Evolutionary conservation across 352 stramenopile species (phyloP).

Genomic region (Globisporangium viniferum): DNA sequence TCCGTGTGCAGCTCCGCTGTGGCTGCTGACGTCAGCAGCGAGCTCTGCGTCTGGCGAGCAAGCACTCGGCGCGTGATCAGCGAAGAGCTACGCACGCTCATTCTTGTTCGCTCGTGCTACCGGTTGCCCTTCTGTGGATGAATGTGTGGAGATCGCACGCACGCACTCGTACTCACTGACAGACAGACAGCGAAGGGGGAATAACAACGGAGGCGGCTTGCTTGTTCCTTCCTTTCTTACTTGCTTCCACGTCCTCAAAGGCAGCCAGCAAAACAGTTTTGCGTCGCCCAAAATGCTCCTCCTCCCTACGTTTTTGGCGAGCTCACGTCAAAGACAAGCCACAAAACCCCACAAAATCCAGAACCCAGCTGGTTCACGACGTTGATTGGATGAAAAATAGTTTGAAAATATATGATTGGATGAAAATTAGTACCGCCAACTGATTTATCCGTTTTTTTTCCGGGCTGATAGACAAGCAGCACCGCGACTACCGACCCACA

Average conservation of each 20-base stretch:
- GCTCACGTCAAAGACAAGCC: constrained; percentile 11
- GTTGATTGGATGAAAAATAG: background rate
- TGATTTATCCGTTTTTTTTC: background rate
- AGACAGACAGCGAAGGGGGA: background rate
- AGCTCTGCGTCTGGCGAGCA: constrained; percentile 2
- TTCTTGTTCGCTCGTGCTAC: background rate
- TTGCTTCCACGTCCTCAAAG: background rate
- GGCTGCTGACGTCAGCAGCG: constrained; percentile 1
- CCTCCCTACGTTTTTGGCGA: constrained; percentile 7
- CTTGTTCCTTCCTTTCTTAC: too few species aligned
- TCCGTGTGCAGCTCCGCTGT: constrained; percentile 16
- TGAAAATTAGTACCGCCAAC: background rate
- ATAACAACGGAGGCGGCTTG: background rate
- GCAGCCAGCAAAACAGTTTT: constrained; percentile 3
- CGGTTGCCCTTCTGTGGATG: background rate
- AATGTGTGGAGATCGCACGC: background rate
- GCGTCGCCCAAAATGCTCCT: background rate
- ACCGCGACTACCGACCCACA: background rate
- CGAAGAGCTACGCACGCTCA: constrained; percentile 16
- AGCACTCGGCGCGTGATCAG: constrained; percentile 17
- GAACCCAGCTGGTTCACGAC: background rate
- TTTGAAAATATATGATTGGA: background rate
- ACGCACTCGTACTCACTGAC: background rate
- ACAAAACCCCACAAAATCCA: background rate
- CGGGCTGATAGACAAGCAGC: constrained; percentile 4